Evolutionary conservation across 2,329 filamentous ascomycete genomes (phyloP), one percentile per base, ranked within the genome.

Genomic region (Didymella pinodella): DNA sequence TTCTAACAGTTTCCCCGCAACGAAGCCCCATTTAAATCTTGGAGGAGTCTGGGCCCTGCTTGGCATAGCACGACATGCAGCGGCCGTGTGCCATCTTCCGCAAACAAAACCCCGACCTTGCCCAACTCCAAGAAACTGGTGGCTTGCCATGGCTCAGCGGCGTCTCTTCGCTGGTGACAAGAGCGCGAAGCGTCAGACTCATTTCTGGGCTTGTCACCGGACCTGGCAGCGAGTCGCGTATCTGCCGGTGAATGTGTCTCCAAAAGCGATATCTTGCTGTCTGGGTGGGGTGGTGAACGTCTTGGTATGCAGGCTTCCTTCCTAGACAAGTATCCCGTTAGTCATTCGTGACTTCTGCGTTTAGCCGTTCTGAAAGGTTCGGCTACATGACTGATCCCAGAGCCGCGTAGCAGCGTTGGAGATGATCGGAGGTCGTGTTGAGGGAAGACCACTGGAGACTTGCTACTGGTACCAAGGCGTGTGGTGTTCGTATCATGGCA

Each of bases 121-220:
- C 57, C 46, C 61, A 41, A 52, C 53, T 57, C 65, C 64, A 68
- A 66, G 64, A 46, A 54, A 54, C 57, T 63, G 62, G 66, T 66
- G 64, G 64, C 66, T 65, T 70, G 68, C 68, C 66, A 69, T 68
- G 64, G 28, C 54, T 55, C 52, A 47, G 38, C 54, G 41, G 46
- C 56, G 56, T 47, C 57, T 61, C 54, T 62, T 64, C 54, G 54
- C 46, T 57, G 54, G 49, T 52, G 60, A 69, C 64, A 68, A 67
- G 65, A 65, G 59, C 45, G 47, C 54, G 46, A 58, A 59, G 52
- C 59, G 51, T 59, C 57, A 53, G 43, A 22, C 57, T 47, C 20
- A 44, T 57, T 48, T 54, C 54, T 57, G 55, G 51, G 57, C 53
- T 50, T 41, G 57, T 62, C 64, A 64, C 47, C 57, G 44, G 61